Evolutionary conservation across 2,329 filamentous ascomycete species (phyloP).

Genomic region (Plectosphaerella plurivora): DNA sequence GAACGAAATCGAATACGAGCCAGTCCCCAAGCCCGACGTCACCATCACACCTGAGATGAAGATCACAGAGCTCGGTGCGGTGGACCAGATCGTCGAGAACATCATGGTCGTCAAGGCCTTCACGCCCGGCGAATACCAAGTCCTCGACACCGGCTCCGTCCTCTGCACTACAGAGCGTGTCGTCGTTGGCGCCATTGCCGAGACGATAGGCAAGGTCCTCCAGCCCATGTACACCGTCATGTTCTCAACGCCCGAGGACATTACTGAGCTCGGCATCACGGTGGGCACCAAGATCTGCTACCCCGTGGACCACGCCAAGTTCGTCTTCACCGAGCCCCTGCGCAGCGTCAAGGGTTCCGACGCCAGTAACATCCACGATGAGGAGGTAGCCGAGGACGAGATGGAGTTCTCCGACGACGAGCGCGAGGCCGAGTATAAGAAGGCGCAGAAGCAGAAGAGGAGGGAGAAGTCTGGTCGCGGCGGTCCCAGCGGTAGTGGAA

Average conservation of each 20-base stretch:
- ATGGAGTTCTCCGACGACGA: constrained; percentile 97
- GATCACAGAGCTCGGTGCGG: constrained; percentile 68
- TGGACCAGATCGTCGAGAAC: constrained; percentile 76
- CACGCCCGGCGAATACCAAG: constrained; percentile 74
- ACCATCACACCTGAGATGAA: constrained; percentile 72
- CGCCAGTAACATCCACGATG: constrained; percentile 91
- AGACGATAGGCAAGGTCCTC: constrained; percentile 81
- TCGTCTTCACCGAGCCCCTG: constrained; percentile 81
- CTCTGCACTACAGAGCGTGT: constrained; percentile 72
- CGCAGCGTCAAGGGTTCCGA: constrained; percentile 82
- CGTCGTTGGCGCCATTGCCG: constrained; percentile 76
- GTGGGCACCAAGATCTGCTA: constrained; percentile 73
- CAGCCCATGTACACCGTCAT: constrained; percentile 82
- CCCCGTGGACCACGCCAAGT: constrained; percentile 70
- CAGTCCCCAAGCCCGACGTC: constrained; percentile 71
- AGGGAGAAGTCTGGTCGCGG: constrained; percentile 40
- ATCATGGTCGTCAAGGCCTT: constrained; percentile 75
- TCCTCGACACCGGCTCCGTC: constrained; percentile 79
- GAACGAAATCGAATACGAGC: constrained; percentile 68
- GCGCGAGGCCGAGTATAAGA: constrained; percentile 79
- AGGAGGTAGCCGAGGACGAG: constrained; percentile 82
- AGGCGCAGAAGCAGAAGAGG: constrained; percentile 63
- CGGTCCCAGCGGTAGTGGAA: constrained; percentile 27
- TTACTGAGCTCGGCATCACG: constrained; percentile 62
- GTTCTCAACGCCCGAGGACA: constrained; percentile 65